Evolutionary conservation across 2,329 filamentous ascomycete species (phyloP), one percentile per base, ranked within the genome.

Genomic region (Claviceps citrina): DNA sequence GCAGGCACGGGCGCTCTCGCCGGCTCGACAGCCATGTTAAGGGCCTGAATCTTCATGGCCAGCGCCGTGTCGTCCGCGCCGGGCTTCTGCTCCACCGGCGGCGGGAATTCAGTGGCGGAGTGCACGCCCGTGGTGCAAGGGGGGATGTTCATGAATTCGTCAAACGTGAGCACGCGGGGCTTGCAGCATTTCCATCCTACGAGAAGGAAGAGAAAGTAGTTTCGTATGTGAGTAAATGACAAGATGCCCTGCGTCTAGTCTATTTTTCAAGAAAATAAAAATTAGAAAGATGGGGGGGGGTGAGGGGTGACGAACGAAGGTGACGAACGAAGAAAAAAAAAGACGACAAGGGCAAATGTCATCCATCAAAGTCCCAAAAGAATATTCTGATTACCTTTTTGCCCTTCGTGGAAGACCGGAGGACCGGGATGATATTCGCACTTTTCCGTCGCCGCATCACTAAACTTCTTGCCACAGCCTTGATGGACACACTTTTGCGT

Each of bases 121-220:
- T 98, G 91, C 53, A 80, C 87, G 54, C 91, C 91, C 10, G 79
- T 83, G 20, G 91, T 94, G 70, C 91, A 98, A 28, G 91, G 89
- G 37, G 83, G 69, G 52, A 98, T 96, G 44, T 70, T 62, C 61
- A 98, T 84, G 69, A 98, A 98, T 65, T 98, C 91, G 64, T 98
- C 91, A 59, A 98, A 98, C 44, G 86, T 95, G 52, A 98, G 70
- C 52, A 96, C 86, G 54, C 91, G 82, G 42, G 87, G 81, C 65
- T 95, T 96, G 74, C 91, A 98, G 69, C 91, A 98, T 67, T 93
- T 93, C 89, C 91, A 96, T 56, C 91, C 89, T 95, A 54, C 33
- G 18, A 9, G 13, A 30, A 15, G 36, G 28, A 24, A 40, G 22
- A 12, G 7, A 5, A 10, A 31, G 30, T 7, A n/a, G n/a, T n/a